Base-by-base conservation (phyloP, 1,139 yeast species). In the Candida sp. region DNA sequence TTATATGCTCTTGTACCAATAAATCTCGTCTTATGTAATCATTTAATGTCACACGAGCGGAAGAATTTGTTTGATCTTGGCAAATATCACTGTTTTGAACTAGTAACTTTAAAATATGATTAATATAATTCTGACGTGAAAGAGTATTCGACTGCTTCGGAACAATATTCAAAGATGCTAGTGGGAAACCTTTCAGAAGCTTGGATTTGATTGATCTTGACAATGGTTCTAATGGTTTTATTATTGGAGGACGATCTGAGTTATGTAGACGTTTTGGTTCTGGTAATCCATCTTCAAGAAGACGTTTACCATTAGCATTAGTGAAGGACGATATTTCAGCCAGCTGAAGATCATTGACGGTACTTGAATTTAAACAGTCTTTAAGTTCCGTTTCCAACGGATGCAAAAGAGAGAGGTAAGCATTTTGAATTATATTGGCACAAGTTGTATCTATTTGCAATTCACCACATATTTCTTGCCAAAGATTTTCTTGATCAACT, bases 391-490 rank as follows among this genome's bases (percentile, higher is more conserved):
- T 27, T 29, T 37, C 75, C 42, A 65, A 64, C 0, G 72, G 73
- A 44, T 64, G 64, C 23, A 70, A 53, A 21, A 67, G 59, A 41
- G 60, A 56, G 40, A 69, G 68, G 49, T 81, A 82, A 0, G 87
- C 79, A 1, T 79, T 64, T 55, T 85, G 81, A 46, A 87, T 65
- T 0, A 89, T 77, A 5, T 89, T 80, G 19, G 90, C 82, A 43
- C 85, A 64, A 21, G 90, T 83, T 5, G 21, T 29, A 11, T 37
- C 39, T 5, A 37, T 12, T 7, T 30, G 21, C 43, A 87, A 66
- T 52, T 86, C 95, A 42, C 90, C 69, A 11, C 93, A 93, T 21
- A 83, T 73, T 54, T 76, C 81, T 0, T 83, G 82, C 87, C 88
- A 82, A 35, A 77, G 59, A 48, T 80, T 79, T 45, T 72, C 73